These are phyloP conservation scores for Selaginella moellendorffii DNA, from an alignment of 75 land plant species.

Conservation along the genomic window DNA sequence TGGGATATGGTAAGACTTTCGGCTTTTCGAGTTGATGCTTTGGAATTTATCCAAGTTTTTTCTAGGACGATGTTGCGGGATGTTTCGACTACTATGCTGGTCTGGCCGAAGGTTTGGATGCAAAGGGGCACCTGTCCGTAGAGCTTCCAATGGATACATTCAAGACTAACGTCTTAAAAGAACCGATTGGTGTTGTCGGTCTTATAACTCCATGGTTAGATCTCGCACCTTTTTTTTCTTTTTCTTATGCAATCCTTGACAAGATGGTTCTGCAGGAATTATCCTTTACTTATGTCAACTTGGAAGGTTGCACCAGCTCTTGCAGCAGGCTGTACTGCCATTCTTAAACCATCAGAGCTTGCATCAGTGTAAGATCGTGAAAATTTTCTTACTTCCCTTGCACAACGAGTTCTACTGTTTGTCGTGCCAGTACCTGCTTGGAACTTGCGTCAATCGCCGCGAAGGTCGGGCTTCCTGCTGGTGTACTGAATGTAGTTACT, in stretches of 20 bases:
- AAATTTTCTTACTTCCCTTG: too few species aligned
- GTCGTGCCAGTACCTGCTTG: conserved; percentile 96
- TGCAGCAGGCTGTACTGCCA: conserved; percentile 96
- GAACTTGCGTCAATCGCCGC: conserved; percentile 70
- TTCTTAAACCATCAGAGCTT: conserved; percentile 91
- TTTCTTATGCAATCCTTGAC: too few species aligned
- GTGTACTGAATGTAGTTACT: conserved; percentile 86
- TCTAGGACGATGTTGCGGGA: conserved; percentile 90
- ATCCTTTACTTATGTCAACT: conserved; percentile 88
- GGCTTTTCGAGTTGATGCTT: background rate
- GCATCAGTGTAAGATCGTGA: conserved; percentile 83
- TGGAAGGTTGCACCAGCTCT: conserved; percentile 99
- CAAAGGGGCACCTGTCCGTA: conserved; percentile 60
- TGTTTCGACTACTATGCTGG: conserved; percentile 98
- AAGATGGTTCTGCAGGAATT: conserved; percentile 50
- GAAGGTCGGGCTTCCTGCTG: conserved; percentile 88
- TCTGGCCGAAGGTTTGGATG: conserved; percentile 81
- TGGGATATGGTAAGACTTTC: conserved; percentile 75
- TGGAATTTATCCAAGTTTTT: conserved; percentile 13
- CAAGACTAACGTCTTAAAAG: conserved; percentile 54
- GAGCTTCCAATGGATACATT: conserved; percentile 81
- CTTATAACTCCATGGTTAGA: conserved; percentile 92
- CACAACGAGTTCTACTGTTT: too few species aligned
- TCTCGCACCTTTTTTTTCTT: background rate
- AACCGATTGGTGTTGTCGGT: conserved; percentile 94